Conservation (phyloP, 306 rosid genomes). For the Psophocarpus tetragonolobus region DNA sequence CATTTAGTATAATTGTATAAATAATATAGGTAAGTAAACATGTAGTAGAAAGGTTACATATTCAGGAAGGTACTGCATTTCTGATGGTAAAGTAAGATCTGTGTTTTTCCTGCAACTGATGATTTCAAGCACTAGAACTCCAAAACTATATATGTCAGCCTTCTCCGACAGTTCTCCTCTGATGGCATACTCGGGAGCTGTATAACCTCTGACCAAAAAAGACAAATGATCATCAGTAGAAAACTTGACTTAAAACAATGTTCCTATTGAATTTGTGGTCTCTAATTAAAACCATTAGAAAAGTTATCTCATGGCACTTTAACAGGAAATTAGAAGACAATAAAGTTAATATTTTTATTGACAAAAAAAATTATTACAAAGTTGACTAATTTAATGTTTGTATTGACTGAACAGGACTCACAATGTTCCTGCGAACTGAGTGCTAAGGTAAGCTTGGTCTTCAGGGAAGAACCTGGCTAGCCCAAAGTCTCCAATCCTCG, state of each 20-base stretch:
- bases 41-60: constrained; percentile 46
- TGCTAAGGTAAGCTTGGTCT: constrained; percentile 88
- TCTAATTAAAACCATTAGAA: constrained; percentile 1
- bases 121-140: constrained; percentile 90
- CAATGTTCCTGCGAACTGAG: constrained; percentile 91
- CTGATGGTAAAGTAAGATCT: constrained; percentile 69
- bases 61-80: constrained; percentile 90
- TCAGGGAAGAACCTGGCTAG: constrained; percentile 95
- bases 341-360: too few relatives aligned
- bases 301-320: neutral
- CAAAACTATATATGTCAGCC: constrained; percentile 91
- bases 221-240: neutral
- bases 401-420: constrained; percentile 39
- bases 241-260: neutral
- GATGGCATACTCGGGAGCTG: constrained; percentile 95
- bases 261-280: constrained; percentile 2
- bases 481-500: constrained; percentile 93
- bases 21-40: neutral
- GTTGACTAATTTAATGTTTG: too few relatives aligned
- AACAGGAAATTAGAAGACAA: neutral
- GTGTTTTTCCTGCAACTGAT: constrained; percentile 80
- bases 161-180: constrained; percentile 87
- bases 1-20: neutral
- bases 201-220: constrained; percentile 64
- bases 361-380: too few relatives aligned